Base-by-base conservation (phyloP, 768 basidiomycete genomes). In the Termitomyces sp. region DNA sequence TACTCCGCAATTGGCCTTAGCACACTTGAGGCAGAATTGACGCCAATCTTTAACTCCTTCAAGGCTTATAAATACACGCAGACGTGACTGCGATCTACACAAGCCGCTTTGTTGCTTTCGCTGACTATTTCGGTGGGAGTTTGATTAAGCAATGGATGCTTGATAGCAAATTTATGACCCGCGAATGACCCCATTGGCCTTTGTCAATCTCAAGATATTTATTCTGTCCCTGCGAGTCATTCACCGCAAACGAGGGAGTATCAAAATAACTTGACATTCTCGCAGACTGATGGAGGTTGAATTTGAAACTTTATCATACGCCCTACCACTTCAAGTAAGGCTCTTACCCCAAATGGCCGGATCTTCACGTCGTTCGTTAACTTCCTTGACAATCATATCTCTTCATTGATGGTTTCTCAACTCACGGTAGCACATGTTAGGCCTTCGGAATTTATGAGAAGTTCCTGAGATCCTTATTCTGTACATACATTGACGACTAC, bases 281-380 rank as follows among this genome's bases (percentile, higher is more conserved):
- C 20, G 13, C 20, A 31, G 37, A 42, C 47, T 48, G 20, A 43
- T 8, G 18, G 20, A 48, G 27, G 49, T 39, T 41, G 50, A 34
- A 29, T 26, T 56, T 46, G 29, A 29, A 41, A 57, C 47, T 16
- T 9, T 46, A 29, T 44, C 29, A 36, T 44, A 27, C 27, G 32
- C 29, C 6, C 36, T 41, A 41, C 26, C 39, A n/a, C n/a, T n/a
- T n/a, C n/a, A n/a, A n/a, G n/a, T n/a, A 58, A 59, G 54, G 31
- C 31, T 44, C 31, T 62, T 63, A 59, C 64, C 58, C 63, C 62
- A 64, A 62, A 52, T 59, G 59, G 59, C 49, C 56, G 56, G 48
- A 56, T 54, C 58, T 64, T 64, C 64, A 61, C 63, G 60, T 48
- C 43, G 2, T 39, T 44, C n/a, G 27, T 32, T 29, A 22, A 44